These are phyloP conservation scores for Phytophthora uliginosa DNA, from an alignment of 352 stramenopile genomes.

Conservation along the genomic window DNA sequence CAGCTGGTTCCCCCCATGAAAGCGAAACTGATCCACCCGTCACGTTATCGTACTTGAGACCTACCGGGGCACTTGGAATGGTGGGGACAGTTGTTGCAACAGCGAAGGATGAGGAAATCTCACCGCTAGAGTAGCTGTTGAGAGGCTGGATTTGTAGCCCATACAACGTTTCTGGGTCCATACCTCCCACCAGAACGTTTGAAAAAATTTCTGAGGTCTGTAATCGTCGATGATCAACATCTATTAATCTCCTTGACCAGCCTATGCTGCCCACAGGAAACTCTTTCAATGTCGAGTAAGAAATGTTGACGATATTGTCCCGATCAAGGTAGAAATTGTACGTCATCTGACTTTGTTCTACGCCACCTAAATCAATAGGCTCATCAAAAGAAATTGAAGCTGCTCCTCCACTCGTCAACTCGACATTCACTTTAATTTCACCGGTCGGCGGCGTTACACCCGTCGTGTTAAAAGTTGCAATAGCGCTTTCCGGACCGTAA, in stretches of 20 bases:
- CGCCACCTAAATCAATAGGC: slow-evolving; percentile 63
- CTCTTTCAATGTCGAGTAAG: slow-evolving; percentile 35
- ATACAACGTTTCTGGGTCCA: slow-evolving; percentile 68
- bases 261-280: neutral
- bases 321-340: slow-evolving; percentile 64
- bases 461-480: slow-evolving; percentile 45
- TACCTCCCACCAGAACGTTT: slow-evolving; percentile 43
- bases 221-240: slow-evolving; percentile 17
- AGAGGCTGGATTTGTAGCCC: slow-evolving; percentile 51
- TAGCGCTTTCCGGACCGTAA: slow-evolving; percentile 39
- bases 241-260: slow-evolving; percentile 24
- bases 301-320: slow-evolving; percentile 48
- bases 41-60: slow-evolving; percentile 11
- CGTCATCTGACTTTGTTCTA: slow-evolving; percentile 37
- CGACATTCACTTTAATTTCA: slow-evolving; percentile 38
- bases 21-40: slow-evolving; percentile 56
- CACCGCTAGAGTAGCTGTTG: slow-evolving; percentile 34
- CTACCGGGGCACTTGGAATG: slow-evolving; percentile 37
- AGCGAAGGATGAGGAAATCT: slow-evolving; percentile 32
- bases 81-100: slow-evolving; percentile 46
- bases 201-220: slow-evolving; percentile 7
- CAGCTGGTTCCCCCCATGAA: slow-evolving; percentile 46
- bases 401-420: slow-evolving; percentile 53
- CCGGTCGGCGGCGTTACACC: slow-evolving; percentile 41
- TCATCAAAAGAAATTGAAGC: slow-evolving; percentile 61